A percentile compares a stretch with the other conserved stretches of the same genome.
Conservation (phyloP, 345 rosid genomes). For the Pugionium cornutum region DNA sequence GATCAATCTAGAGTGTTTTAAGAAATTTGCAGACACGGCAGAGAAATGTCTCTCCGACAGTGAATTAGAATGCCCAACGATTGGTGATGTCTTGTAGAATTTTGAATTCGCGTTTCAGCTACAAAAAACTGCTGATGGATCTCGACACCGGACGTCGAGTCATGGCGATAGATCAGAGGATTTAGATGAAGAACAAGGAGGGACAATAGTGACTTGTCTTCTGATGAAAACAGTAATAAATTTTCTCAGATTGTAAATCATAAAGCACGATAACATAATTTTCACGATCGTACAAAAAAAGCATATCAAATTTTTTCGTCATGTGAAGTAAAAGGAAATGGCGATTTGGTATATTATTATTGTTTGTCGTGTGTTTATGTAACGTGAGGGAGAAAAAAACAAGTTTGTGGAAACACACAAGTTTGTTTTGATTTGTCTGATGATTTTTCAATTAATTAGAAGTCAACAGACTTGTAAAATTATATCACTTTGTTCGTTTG, state of each 20-base stretch:
- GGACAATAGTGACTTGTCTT: conserved; percentile 24
- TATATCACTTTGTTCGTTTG: conserved; percentile 15
- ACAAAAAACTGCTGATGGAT: conserved; percentile 47
- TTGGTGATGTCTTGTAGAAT: conserved; percentile 85
- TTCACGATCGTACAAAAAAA: not conserved
- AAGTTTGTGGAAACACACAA: conserved; percentile 7
- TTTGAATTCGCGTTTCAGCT: conserved; percentile 71
- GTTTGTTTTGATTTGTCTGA: conserved; percentile 5
- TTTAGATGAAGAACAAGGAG: conserved; percentile 21
- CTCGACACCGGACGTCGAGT: conserved; percentile 18
- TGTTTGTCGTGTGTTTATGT: not conserved
- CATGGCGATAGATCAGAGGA: conserved; percentile 27
- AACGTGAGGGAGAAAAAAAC: conserved; percentile 11
- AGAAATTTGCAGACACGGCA: conserved; percentile 67
- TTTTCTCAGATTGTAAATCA: conserved; percentile 69
- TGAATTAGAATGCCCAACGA: conserved; percentile 67
- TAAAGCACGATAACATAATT: conserved; percentile 54
- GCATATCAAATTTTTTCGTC: not conserved
- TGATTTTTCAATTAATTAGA: conserved; percentile 3
- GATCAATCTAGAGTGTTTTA: conserved; percentile 56
- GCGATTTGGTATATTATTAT: no score
- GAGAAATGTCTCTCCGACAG: conserved; percentile 66
- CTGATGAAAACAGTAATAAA: conserved; percentile 42
- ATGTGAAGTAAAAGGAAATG: conserved; percentile 4
- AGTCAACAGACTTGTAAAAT: conserved; percentile 15